Conservation (phyloP, 192 early-diverging fungal genomes). For the Mortierella alpina region DNA sequence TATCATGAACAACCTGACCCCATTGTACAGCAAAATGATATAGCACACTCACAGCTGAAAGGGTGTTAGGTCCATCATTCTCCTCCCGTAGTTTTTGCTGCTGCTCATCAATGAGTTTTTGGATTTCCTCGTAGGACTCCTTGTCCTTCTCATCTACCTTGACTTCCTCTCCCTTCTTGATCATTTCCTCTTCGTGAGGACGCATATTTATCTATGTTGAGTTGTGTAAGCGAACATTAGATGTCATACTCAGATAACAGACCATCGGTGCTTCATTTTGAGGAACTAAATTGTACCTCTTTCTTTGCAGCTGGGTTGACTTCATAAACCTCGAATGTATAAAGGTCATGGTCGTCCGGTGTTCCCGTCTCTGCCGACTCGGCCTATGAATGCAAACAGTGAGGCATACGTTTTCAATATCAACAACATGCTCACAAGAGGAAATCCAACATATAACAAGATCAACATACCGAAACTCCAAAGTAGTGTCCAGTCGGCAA, state of each 20-base stretch:
- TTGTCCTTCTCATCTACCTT: constrained; percentile 42
- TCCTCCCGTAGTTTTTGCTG: constrained; percentile 30
- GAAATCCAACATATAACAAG: neutral
- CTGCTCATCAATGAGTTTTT: constrained; percentile 36
- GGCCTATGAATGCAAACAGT: constrained; percentile 2
- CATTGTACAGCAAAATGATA: neutral
- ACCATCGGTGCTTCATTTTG: neutral
- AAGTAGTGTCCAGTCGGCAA: constrained; percentile 81
- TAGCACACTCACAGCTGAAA: constrained; percentile 18
- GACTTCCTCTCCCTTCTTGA: constrained; percentile 34
- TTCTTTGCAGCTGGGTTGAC: constrained; percentile 66
- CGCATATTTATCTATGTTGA: constrained; percentile 20
- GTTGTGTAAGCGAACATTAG: neutral
- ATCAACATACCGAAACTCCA: constrained; percentile 67
- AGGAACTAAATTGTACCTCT: constrained; percentile 10
- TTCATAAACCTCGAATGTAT: constrained; percentile 77
- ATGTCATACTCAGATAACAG: neutral
- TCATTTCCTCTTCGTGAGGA: constrained; percentile 45
- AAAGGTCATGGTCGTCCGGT: constrained; percentile 82
- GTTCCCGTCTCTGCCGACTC: constrained; percentile 44
- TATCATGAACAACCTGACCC: neutral
- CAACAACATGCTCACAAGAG: too few species aligned
- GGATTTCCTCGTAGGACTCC: constrained; percentile 26
- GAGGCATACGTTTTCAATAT: too few species aligned
- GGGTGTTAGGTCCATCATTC: constrained; percentile 6